Base-by-base conservation (phyloP, 495 filamentous ascomycete species). In the Geoglossum glabrum region DNA sequence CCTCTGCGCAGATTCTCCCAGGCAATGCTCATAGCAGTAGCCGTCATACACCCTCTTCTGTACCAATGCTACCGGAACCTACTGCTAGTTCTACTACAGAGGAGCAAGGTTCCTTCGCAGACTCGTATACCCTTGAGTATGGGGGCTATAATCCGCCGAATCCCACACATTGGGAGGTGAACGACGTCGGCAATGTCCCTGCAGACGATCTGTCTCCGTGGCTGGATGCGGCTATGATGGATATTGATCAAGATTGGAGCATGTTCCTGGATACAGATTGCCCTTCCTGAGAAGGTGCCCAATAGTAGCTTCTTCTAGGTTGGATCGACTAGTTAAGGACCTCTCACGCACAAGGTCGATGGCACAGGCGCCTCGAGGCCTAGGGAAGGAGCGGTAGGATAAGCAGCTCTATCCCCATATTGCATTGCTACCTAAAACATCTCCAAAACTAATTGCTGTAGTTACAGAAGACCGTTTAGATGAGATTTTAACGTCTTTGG, bases 241-340 rank as follows among this genome's bases (percentile, higher is more conserved):
- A 68, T 54, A 63, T 69, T 51, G 66, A 68, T 55, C 64, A 66
- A 57, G 66, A 69, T 38, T 69, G 67, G 67, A 67, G 57, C 34
- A 67, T 64, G 64, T 66, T 69, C 47, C 47, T 65, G 51, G 56
- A 57, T 33, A 34, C 31, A 11, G 4, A 34, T 11, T 4, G 31
- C 31, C 5, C 4, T 34, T 34, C 31, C 31, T 34, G 4, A 11
- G 31, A 11, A 34, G 31, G 31, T 11, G 31, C 11, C 11, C 11
- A 34, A 34, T 11, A 11, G 31, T 34, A 11, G 31, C 31, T 34
- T 34, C 31, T 34, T 34, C 31, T 11, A 11, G 31, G 11, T 34
- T 34, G 31, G 11, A 34, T 34, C 31, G 31, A 34, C 31, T 34
- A 5, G 11, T 34, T 34, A 34, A 34, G 31, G 11, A 34, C 31